Conservation (phyloP, 1,284 basidiomycete genomes). For the Rhodotorula sp. region DNA sequence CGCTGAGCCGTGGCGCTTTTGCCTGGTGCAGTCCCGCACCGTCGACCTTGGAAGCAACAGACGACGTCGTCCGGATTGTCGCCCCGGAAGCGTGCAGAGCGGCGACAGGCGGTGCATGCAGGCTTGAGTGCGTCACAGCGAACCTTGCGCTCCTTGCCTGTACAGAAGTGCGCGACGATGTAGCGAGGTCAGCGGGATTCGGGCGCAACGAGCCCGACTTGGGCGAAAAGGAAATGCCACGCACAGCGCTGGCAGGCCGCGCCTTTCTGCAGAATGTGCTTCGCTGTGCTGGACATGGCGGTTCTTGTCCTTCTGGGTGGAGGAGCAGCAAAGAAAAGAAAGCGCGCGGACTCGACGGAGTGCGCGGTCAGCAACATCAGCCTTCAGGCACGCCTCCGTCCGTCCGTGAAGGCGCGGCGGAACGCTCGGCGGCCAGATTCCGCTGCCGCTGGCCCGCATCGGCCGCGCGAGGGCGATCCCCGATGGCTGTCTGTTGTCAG, state of each 20-base stretch:
- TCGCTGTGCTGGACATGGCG: not conserved
- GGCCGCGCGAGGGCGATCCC: too few relatives aligned
- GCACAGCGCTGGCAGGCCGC: constrained; percentile 9
- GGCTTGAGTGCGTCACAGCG: constrained; percentile 20
- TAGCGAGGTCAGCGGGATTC: not conserved
- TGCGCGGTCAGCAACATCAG: too few relatives aligned
- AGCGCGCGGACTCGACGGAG: not conserved
- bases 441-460: too few relatives aligned
- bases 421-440: too few relatives aligned
- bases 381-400: too few relatives aligned
- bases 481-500: too few relatives aligned
- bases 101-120: constrained; percentile 12
- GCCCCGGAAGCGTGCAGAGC: constrained; percentile 23
- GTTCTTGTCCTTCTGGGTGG: not conserved
- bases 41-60: constrained; percentile 6
- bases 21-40: constrained; percentile 2
- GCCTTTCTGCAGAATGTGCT: constrained; percentile 12
- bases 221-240: not conserved
- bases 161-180: not conserved
- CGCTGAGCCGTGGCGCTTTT: not conserved
- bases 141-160: constrained; percentile 23
- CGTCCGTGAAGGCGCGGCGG: too few relatives aligned
- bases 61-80: constrained; percentile 9
- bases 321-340: not conserved
- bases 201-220: not conserved